A percentile compares a stretch with the other conserved stretches of the same genome.
These are phyloP conservation scores for Lanmaoa pseudosensibilis DNA, from an alignment of 768 basidiomycete species.

Conservation along the genomic window DNA sequence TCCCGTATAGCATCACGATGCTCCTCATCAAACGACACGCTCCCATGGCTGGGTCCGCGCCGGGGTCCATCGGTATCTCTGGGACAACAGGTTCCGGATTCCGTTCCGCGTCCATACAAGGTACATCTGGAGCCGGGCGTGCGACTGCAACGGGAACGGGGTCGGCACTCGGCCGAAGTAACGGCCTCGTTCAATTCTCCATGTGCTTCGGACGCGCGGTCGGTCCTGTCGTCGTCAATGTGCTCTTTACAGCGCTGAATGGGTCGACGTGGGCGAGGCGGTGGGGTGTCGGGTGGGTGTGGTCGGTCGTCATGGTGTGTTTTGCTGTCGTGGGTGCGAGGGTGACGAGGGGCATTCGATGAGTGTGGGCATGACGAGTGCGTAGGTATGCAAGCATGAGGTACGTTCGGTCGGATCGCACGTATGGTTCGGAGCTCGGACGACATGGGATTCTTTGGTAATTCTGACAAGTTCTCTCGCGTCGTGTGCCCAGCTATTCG, in stretches of 20 bases:
- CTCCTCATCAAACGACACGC: slow-evolving; percentile 55
- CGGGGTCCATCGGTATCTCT: neutral
- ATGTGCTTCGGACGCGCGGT: slow-evolving; percentile 55
- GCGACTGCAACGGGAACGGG: neutral
- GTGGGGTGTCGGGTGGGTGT: slow-evolving; percentile 5
- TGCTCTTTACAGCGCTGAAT: slow-evolving; percentile 14
- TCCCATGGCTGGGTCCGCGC: slow-evolving; percentile 27
- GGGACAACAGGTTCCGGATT: neutral
- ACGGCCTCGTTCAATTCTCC: slow-evolving; percentile 57
- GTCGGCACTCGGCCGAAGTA: slow-evolving; percentile 54
- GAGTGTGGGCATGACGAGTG: neutral
- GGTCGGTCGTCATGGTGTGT: slow-evolving; percentile 11
- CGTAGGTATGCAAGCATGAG: no score
- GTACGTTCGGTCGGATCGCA: no score
- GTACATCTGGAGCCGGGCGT: neutral
- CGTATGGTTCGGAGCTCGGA: neutral
- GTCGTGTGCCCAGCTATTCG: neutral
- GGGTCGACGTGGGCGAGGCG: slow-evolving; percentile 9
- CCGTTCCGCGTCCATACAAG: neutral
- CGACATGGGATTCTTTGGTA: neutral
- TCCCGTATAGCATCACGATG: slow-evolving; percentile 50
- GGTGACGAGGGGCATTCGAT: slow-evolving; percentile 3
- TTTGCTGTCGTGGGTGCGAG: slow-evolving; percentile 10
- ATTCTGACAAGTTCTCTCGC: neutral
- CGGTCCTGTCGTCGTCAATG: slow-evolving; percentile 42